Evolutionary conservation across 163 green algal species (phyloP).

Genomic region (Scenedesmus sp.): DNA sequence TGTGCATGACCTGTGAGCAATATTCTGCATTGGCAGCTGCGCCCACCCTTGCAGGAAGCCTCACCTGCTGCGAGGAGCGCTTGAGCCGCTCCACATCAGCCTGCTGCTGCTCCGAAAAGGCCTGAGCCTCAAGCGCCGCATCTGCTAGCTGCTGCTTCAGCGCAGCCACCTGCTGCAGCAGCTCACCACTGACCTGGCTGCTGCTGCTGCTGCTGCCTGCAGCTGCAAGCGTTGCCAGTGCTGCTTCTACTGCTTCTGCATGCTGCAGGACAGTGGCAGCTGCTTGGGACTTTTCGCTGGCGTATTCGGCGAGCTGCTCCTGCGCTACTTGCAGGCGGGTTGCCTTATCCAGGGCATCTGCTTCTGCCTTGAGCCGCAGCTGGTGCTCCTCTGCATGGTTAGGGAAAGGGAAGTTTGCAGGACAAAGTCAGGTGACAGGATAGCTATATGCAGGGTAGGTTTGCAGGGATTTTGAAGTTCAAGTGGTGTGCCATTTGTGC

Average conservation of each 20-base stretch:
- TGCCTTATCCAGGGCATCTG: slow-evolving; percentile 71
- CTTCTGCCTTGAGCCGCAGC: slow-evolving; percentile 80
- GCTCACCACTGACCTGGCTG: not conserved
- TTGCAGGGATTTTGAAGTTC: not conserved
- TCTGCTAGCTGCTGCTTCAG: slow-evolving; percentile 68
- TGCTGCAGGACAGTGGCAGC: slow-evolving; percentile 59
- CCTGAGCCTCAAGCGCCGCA: slow-evolving; percentile 64
- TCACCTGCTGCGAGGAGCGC: slow-evolving; percentile 73
- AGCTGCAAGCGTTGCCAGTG: slow-evolving; percentile 29
- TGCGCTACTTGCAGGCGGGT: slow-evolving; percentile 82
- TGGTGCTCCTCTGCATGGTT: slow-evolving; percentile 80
- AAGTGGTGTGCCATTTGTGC: too few relatives aligned
- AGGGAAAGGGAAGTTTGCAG: not conserved
- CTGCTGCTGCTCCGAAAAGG: slow-evolving; percentile 76
- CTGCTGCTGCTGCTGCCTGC: slow-evolving; percentile 12
- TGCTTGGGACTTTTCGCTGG: slow-evolving; percentile 74
- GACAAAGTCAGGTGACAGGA: not conserved
- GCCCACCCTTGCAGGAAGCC: not conserved
- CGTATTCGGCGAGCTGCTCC: slow-evolving; percentile 91
- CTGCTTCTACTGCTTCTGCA: slow-evolving; percentile 43
- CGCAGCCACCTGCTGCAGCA: slow-evolving; percentile 50
- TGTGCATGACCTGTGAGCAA: too few relatives aligned
- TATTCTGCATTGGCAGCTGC: not conserved
- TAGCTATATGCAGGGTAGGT: not conserved
- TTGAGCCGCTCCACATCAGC: slow-evolving; percentile 75